phyloP scores from a whole-genome alignment of 148 eudicot species.

The Agrostemma githago region DNA sequence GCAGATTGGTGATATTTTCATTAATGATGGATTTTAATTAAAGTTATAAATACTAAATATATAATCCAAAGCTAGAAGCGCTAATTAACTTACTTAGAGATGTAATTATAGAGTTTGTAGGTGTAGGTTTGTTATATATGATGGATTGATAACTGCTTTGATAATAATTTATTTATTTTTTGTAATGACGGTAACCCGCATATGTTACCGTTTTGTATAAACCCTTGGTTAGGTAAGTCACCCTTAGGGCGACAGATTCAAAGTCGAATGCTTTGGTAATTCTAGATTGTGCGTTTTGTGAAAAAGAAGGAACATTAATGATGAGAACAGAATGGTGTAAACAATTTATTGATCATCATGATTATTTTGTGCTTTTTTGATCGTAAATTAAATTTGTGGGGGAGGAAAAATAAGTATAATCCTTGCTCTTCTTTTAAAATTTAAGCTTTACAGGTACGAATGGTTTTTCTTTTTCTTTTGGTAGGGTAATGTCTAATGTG shows the following conservation, averaged over 20 bases:
- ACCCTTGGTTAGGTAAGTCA: no score
- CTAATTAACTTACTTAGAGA: neutral
- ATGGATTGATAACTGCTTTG: neutral
- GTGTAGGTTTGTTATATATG: neutral
- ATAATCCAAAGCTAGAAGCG: neutral
- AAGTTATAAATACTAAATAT: neutral
- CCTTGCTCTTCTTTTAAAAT: conserved; percentile 11
- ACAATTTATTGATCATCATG: conserved; percentile 15
- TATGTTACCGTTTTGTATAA: no score
- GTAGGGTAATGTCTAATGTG: conserved; percentile 24
- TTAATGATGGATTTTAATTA: conserved; percentile 24
- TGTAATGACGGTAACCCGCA: no score
- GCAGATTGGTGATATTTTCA: conserved; percentile 21
- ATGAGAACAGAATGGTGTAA: conserved; percentile 17
- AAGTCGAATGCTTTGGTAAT: no score
- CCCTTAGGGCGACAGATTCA: no score
- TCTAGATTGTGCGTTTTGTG: neutral
- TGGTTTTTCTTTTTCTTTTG: neutral
- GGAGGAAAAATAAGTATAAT: neutral
- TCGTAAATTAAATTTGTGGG: neutral
- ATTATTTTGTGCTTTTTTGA: neutral
- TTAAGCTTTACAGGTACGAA: conserved; percentile 25
- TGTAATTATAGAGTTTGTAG: conserved; percentile 5
- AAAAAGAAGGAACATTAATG: conserved; percentile 18
- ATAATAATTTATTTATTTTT: no score